Evolutionary conservation across 176 grass and related monocot species (phyloP).

Genomic region (Bonia amplexicaulis): DNA sequence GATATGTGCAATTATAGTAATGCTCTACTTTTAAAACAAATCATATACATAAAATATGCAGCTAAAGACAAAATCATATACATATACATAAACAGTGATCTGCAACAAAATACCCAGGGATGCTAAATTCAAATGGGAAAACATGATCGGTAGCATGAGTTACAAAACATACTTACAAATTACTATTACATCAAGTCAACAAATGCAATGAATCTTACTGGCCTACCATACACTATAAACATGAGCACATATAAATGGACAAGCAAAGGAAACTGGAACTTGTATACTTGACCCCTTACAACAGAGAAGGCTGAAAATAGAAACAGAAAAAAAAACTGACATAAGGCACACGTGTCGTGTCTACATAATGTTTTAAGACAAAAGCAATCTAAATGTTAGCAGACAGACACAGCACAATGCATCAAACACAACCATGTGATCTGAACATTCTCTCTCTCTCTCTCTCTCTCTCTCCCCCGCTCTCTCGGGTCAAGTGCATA

Average conservation of each 20-base stretch:
- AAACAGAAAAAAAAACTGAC: background rate
- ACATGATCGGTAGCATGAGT: constrained; percentile 2
- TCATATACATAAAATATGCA: no score
- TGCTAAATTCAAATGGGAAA: background rate
- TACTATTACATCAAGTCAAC: background rate
- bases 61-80: no score
- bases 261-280: constrained; percentile 18
- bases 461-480: no score
- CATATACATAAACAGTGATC: background rate
- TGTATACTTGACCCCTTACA: constrained; percentile 5
- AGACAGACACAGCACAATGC: background rate
- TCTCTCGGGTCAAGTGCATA: background rate
- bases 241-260: constrained; percentile 8
- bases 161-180: background rate
- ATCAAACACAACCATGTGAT: constrained; percentile 5
- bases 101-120: background rate
- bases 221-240: background rate
- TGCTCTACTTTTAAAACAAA: no score
- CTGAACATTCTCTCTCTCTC: background rate
- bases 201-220: background rate
- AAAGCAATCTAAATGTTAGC: background rate
- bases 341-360: background rate
- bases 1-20: background rate
- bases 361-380: background rate
- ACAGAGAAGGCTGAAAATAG: background rate